Evolutionary conservation across 23 red algal species (phyloP), one percentile per base, ranked within the genome.

Genomic region (Agarophyton chilense): DNA sequence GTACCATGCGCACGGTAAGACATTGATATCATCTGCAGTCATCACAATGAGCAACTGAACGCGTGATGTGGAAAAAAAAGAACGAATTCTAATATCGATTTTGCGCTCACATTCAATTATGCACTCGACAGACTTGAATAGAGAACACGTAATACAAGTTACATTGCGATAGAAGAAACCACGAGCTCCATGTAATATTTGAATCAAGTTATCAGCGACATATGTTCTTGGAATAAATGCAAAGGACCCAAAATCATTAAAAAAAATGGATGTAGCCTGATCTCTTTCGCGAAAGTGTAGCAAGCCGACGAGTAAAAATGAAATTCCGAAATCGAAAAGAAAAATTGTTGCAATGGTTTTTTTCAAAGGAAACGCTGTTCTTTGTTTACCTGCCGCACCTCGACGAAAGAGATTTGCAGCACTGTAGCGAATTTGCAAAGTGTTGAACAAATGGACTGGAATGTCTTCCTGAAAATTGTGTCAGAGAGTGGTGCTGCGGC

Each of bases 141-240:
- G 4, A 9, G 38, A 18, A 14, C 11, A 46, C 21, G 24, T 25
- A 56, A 10, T 8, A 9, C 10, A 17, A 18, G 34, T 10, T 71
- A 93, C 90, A 78, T 24, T 93, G 49, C 17, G 71, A 63, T 29
- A 93, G 43, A 77, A 65, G 77, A 93, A 93, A 5, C 90, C 90
- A 19, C 78, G 67, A 46, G 72, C 81, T 39, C 90, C 90, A 14
- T 80, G 74, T 29, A 62, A 41, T 34, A 36, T 24, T 31, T 93
- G 90, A 49, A 82, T 68, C 36, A 93, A 41, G 33, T 93, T 93
- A 55, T 73, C 85, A 14, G 67, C 35, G 8, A 77, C 63, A 32
- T 93, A 93, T 5, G 66, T 44, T 26, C 90, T 80, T 0, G 90
- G 90, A 42, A 93, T 49, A 52, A 93, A 93, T 9, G 64, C 42